Percentiles rank a stretch among this genome's conserved stretches.
Conservation (phyloP, 2,329 filamentous ascomycete genomes). For the Neopestalotiopsis sp. region DNA sequence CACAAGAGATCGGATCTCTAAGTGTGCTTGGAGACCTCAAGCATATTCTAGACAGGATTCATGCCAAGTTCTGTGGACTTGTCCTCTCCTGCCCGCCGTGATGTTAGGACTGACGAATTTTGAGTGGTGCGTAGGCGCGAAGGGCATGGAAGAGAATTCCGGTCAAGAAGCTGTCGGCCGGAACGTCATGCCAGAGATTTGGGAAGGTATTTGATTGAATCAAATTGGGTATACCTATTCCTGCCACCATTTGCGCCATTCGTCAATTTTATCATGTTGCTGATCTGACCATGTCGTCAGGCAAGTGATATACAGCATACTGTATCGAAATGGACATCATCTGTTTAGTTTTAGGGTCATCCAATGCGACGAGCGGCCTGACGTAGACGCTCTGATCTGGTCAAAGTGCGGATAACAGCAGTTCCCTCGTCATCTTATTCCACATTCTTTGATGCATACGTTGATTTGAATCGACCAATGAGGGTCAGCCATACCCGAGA, state of each 20-base stretch:
- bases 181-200: not conserved
- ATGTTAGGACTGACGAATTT: not conserved
- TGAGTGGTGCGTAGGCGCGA: constrained; percentile 11
- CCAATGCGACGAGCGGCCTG: not conserved
- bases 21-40: not conserved
- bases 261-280: not conserved
- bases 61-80: not conserved
- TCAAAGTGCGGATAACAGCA: constrained; percentile 5
- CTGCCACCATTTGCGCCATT: not conserved
- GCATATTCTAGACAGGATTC: not conserved
- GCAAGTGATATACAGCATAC: not conserved
- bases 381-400: not conserved
- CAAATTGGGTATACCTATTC: not conserved
- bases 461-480: constrained; percentile 25
- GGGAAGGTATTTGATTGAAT: not conserved
- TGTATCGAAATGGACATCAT: not conserved
- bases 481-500: constrained; percentile 30
- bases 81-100: not conserved
- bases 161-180: constrained; percentile 18
- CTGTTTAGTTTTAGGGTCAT: not conserved
- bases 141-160: constrained; percentile 28
- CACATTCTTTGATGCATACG: constrained; percentile 20
- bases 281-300: not conserved
- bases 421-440: not conserved
- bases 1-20: too few relatives aligned